phyloP scores from a whole-genome alignment of 345 rosid genomes.

The Luvunga scandens region DNA sequence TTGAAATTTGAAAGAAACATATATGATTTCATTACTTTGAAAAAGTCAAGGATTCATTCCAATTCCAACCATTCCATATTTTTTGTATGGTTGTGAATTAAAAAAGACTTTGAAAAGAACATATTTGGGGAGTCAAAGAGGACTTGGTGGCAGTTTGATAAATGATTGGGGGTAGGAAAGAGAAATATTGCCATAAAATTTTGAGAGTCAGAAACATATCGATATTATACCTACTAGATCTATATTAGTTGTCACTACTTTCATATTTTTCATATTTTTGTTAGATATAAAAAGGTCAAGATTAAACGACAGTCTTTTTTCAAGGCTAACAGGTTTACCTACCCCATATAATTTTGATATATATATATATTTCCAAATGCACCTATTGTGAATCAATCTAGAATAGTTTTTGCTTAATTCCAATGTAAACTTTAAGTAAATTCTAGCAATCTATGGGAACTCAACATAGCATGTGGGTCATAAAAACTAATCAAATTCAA shows the following conservation, averaged over 20 bases:
- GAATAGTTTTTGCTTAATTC: not conserved
- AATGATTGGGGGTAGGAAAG: not conserved
- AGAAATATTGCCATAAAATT: not conserved
- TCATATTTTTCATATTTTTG: not conserved
- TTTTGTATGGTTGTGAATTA: not conserved
- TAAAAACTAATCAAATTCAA: not conserved
- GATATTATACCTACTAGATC: not conserved
- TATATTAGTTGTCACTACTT: not conserved
- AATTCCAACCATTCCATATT: not conserved
- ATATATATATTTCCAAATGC: not conserved
- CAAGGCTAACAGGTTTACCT: not conserved
- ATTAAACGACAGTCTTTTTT: not conserved
- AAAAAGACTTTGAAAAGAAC: constrained; percentile 1
- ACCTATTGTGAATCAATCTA: not conserved
- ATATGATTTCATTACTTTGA: not conserved
- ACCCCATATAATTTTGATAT: not conserved
- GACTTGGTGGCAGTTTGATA: not conserved
- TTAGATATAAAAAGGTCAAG: not conserved
- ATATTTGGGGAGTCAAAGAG: not conserved
- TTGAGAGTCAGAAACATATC: not conserved
- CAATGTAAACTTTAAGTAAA: not conserved
- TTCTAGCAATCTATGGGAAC: not conserved
- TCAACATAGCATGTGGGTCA: not conserved
- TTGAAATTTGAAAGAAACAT: not conserved
- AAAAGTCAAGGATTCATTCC: not conserved